phyloP scores from a whole-genome alignment of 108 stramenopile genomes.

The Skeletonema costatum region DNA sequence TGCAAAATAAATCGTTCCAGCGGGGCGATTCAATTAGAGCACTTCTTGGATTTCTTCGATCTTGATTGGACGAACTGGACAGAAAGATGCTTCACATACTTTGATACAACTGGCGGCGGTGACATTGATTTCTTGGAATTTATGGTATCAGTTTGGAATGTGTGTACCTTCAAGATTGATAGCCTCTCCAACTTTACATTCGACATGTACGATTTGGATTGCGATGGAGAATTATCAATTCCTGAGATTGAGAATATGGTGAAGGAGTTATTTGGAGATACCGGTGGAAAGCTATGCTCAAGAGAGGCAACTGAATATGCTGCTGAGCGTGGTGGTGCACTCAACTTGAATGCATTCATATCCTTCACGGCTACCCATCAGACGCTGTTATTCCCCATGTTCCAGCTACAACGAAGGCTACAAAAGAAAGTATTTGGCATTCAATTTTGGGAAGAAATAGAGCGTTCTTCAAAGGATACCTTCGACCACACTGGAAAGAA shows the following conservation, averaged over 20 bases:
- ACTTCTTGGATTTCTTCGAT: slow-evolving; percentile 48
- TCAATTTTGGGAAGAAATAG: slow-evolving; percentile 32
- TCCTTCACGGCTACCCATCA: slow-evolving; percentile 36
- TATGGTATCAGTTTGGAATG: slow-evolving; percentile 50
- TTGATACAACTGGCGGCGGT: slow-evolving; percentile 48
- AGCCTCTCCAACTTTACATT: slow-evolving; percentile 55
- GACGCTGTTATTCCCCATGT: slow-evolving; percentile 46
- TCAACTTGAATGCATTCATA: slow-evolving; percentile 44
- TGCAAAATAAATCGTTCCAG: slow-evolving; percentile 45
- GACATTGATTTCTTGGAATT: slow-evolving; percentile 58
- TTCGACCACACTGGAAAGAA: slow-evolving; percentile 11
- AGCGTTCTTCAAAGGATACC: slow-evolving; percentile 29
- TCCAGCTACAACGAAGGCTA: slow-evolving; percentile 43
- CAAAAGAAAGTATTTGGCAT: slow-evolving; percentile 40
- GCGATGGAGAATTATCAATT: slow-evolving; percentile 46
- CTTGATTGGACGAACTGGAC: slow-evolving; percentile 51
- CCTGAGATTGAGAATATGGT: slow-evolving; percentile 58
- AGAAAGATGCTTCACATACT: slow-evolving; percentile 49
- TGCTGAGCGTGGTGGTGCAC: slow-evolving; percentile 47
- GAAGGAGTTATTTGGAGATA: slow-evolving; percentile 41
- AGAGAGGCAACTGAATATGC: slow-evolving; percentile 33
- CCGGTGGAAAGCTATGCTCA: slow-evolving; percentile 31
- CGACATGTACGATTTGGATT: slow-evolving; percentile 54
- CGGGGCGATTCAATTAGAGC: slow-evolving; percentile 37
- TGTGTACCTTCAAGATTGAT: slow-evolving; percentile 48